Evolutionary conservation across 2,329 filamentous ascomycete species (phyloP), one percentile per base, ranked within the genome.

Genomic region (Gliomastix tumulicola): DNA sequence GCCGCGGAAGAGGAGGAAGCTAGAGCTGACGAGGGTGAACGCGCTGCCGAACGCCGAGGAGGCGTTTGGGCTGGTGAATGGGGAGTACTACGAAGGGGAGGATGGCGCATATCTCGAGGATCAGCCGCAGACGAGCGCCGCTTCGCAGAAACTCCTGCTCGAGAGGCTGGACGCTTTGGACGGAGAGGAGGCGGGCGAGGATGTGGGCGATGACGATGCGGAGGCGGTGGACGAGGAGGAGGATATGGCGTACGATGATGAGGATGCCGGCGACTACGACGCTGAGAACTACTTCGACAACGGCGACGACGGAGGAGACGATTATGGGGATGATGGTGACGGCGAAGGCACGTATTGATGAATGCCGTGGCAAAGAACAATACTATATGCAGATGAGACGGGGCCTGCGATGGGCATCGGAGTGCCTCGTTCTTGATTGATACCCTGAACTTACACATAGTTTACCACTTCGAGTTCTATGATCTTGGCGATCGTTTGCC

Each of bases 251-350:
- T 72, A 69, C 41, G 71, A 79, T 33, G 75, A 79, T 38, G 72
- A 77, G 40, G 71, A 74, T 34, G 75, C 70, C 2, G 74, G 75
- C 7, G 75, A 79, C 41, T 79, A 79, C 49, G 69, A 79, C 31
- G 75, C 75, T 3, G 75, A 79, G 47, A 65, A 65, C 9, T 78
- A 78, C 56, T 79, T 79, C 49, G 74, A 78, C 41, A 71, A 67
- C 18, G 72, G 71, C 11, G 71, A 74, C 42, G 71, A 76, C 18
- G 66, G 72, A 36, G 66, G 68, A 23, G 67, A 70, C 17, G 71
- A 72, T 32, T 67, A 67, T 33, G 68, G 67, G 7, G 73, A 72
- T 18, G 74, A 72, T 22, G 71, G 60, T 22, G 63, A 72, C 23
- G 71, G 61, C 28, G 64, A 65, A 44, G 59, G 57, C 7, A 63